A percentile compares a stretch with the other conserved stretches of the same genome.
Conservation (phyloP, 1,284 basidiomycete genomes). For the Ceratorhiza oryzae-sativae region DNA sequence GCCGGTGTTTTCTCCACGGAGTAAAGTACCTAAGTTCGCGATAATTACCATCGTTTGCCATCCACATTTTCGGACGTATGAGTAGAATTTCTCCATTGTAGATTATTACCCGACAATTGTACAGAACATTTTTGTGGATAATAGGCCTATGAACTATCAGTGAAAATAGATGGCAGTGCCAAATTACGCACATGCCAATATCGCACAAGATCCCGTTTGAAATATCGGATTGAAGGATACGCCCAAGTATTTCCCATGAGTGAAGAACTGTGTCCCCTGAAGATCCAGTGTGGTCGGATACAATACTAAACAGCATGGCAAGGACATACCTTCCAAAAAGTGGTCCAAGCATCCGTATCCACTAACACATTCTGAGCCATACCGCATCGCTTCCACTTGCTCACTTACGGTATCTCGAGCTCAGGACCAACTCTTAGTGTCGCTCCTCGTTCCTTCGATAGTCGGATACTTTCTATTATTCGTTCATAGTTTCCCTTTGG, state of each 20-base stretch:
- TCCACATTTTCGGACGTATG: conserved; percentile 99
- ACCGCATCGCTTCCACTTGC: background rate
- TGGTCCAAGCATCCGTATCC: conserved; percentile 97
- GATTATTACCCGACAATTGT: conserved; percentile 94
- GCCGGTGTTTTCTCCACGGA: conserved; percentile 88
- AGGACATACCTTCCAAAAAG: conserved; percentile 76
- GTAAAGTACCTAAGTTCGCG: conserved; percentile 96
- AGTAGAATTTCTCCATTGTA: conserved; percentile 86
- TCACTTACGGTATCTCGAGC: conserved; percentile 90
- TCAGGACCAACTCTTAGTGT: conserved; percentile 96
- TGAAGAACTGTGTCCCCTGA: conserved; percentile 92
- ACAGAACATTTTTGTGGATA: conserved; percentile 95
- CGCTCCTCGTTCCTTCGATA: conserved; percentile 90
- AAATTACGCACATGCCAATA: conserved; percentile 82
- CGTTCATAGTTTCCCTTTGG: conserved; percentile 87
- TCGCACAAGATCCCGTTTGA: conserved; percentile 86
- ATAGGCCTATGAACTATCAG: conserved; percentile 72
- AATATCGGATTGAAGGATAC: conserved; percentile 81
- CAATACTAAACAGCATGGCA: background rate
- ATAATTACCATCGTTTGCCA: conserved; percentile 98
- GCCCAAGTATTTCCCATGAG: conserved; percentile 93
- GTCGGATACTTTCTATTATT: conserved; percentile 85
- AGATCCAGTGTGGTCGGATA: background rate
- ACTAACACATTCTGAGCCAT: conserved; percentile 52
- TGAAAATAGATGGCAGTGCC: conserved; percentile 40